Evolutionary conservation across 768 basidiomycete genomes (phyloP).

Genomic region (Pleurotus sapidus): DNA sequence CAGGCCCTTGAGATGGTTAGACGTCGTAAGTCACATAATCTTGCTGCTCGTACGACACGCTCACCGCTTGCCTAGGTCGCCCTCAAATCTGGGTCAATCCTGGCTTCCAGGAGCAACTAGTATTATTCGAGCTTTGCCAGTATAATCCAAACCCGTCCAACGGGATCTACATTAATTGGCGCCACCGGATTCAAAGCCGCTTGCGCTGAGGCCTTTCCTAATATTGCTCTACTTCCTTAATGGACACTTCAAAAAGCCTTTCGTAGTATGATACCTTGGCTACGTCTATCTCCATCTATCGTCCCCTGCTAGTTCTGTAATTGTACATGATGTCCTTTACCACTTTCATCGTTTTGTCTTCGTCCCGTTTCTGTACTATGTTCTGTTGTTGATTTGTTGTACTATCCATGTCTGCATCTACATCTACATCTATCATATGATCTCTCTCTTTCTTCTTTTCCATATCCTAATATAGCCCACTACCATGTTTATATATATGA

Average conservation of each 20-base stretch:
- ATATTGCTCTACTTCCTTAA: not conserved
- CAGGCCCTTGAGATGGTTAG: conserved; percentile 61
- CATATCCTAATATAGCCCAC: no score
- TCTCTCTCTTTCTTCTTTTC: no score
- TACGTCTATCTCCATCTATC: no score
- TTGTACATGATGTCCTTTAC: no score
- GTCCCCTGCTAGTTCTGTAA: no score
- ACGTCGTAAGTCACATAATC: conserved; percentile 37
- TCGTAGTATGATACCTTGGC: no score
- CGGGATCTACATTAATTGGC: conserved; percentile 70
- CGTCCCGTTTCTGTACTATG: no score
- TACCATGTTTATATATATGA: no score
- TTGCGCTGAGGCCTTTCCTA: not conserved
- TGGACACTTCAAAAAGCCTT: not conserved
- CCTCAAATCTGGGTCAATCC: conserved; percentile 78
- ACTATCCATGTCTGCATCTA: no score
- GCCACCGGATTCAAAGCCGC: conserved; percentile 47
- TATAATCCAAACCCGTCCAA: conserved; percentile 58
- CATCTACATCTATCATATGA: no score
- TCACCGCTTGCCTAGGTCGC: conserved; percentile 41
- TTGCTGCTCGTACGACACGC: conserved; percentile 2
- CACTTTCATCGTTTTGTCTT: no score
- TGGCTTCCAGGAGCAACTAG: conserved; percentile 79
- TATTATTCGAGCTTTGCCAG: conserved; percentile 70
- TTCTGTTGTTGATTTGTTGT: no score